Base-by-base conservation (phyloP, 768 basidiomycete genomes). In the Tulasnella sp. region DNA sequence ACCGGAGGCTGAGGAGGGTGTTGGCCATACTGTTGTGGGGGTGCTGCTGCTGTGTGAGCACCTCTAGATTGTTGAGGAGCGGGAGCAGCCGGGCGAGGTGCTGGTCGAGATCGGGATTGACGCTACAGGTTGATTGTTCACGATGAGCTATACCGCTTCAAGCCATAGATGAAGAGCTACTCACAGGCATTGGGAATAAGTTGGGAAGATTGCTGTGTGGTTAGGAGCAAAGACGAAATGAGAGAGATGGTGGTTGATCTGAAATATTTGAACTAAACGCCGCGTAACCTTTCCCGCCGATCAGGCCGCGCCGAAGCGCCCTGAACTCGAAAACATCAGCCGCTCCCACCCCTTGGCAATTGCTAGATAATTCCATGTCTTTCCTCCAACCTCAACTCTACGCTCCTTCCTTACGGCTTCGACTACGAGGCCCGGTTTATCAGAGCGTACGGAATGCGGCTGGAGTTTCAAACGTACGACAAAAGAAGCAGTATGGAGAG, bases 41-140 rank as follows among this genome's bases (percentile, higher is more conserved):
- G 60, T 34, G 64, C 56, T 17, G 64, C 65, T 27, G 62, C 57
- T 21, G 65, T 63, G 60, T 59, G 58, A 19, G 58, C 60, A n/a
- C 50, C 38, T 21, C 59, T 54, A 49, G 51, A 53, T 48, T 63
- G 64, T 53, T 71, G 71, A 1, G 75, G 71, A 8, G 79, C 69
- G 24, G 80, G 76, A 27, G 67, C 65, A 15, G 71, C 65, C 3
- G 77, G 73, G 63, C 77, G 73, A 4, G 78, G 68, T 41, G 78
- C 75, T 57, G 84, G 75, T 59, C 85, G 79, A 68, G 84, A 83
- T 65, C 87, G 86, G 45, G 87, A 88, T 73, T 80, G 79, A 70
- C 87, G 87, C 88, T 89, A 53, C 21, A 58, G 49, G 24, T n/a
- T n/a, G 38, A 2, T 41, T 34, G 46, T 30, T 34, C 43, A 41